A percentile compares a stretch with the other conserved stretches of the same genome.
phyloP scores from a whole-genome alignment of 2,329 filamentous ascomycete genomes.

The Monilinia vaccinii-corymbosi region DNA sequence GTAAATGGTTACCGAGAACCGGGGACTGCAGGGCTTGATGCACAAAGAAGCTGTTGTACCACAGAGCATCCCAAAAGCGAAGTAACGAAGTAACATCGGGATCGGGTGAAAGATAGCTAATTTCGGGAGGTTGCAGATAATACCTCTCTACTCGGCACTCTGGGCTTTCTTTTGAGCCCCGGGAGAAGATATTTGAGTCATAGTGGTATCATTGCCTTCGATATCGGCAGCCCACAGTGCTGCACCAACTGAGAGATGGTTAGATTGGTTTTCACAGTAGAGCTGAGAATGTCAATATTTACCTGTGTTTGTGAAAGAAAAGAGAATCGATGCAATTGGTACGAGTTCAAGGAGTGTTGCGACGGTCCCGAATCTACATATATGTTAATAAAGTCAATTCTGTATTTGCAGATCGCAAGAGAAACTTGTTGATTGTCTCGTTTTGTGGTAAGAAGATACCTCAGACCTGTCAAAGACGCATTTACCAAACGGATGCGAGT shows the following conservation, averaged over 20 bases:
- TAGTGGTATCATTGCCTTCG: constrained; percentile 37
- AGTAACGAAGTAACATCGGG: not conserved
- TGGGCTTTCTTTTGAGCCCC: constrained; percentile 14
- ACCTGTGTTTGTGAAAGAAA: constrained; percentile 81
- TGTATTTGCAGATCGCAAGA: not conserved
- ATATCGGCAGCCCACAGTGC: constrained; percentile 92
- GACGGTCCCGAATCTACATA: constrained; percentile 60
- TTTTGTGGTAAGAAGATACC: not conserved
- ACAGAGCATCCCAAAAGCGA: not conserved
- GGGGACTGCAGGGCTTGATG: not conserved
- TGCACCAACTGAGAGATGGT: constrained; percentile 57
- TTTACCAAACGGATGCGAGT: not conserved
- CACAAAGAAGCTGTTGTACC: not conserved
- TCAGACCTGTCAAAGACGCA: constrained; percentile 6
- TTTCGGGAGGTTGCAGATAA: constrained; percentile 19
- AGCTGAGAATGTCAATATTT: constrained; percentile 12
- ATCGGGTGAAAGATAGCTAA: constrained; percentile 4
- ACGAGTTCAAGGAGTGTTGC: constrained; percentile 78
- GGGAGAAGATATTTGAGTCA: constrained; percentile 23
- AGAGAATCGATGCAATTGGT: constrained; percentile 72
- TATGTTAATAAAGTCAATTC: constrained; percentile 4
- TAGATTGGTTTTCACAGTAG: not conserved
- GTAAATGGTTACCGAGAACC: not conserved
- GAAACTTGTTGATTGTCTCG: not conserved
- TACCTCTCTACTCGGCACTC: constrained; percentile 14